Evolutionary conservation across 768 basidiomycete species (phyloP).

Genomic region (Candolleomyces aberdarensis): DNA sequence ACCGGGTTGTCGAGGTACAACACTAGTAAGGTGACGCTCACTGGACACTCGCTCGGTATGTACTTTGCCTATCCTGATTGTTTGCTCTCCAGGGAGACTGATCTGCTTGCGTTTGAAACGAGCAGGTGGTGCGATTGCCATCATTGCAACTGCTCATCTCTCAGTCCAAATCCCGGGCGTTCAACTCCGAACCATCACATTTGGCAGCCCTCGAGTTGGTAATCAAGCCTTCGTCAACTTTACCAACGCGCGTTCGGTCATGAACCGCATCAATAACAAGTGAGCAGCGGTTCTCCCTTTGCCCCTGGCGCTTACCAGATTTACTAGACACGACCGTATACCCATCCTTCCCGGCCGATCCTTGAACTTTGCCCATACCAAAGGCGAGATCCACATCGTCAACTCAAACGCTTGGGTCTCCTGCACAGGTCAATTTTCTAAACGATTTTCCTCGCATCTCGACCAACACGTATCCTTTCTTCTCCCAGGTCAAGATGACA

Average conservation of each 20-base stretch:
- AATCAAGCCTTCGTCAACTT: slow-evolving; percentile 44
- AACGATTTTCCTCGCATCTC: background rate
- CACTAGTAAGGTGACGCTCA: slow-evolving; percentile 35
- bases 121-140: slow-evolving; percentile 47
- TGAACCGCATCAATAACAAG: slow-evolving; percentile 41
- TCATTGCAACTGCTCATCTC: slow-evolving; percentile 48
- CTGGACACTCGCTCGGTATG: slow-evolving; percentile 19
- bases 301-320: background rate
- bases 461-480: background rate
- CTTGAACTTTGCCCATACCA: slow-evolving; percentile 48
- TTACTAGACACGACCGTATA: slow-evolving; percentile 33
- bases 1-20: slow-evolving; percentile 7
- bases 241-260: slow-evolving; percentile 42
- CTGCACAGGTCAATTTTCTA: slow-evolving; percentile 24
- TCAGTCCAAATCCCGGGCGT: slow-evolving; percentile 39
- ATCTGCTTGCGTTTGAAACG: slow-evolving; percentile 14
- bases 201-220: slow-evolving; percentile 20
- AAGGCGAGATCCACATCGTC: slow-evolving; percentile 53
- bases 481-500: slow-evolving; percentile 47
- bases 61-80: background rate
- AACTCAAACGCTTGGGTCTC: slow-evolving; percentile 31
- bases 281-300: slow-evolving; percentile 8
- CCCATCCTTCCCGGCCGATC: slow-evolving; percentile 54
- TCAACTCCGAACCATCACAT: too few relatives aligned
- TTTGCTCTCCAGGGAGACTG: background rate